These are phyloP conservation scores for Solanum gracilifrons DNA, from an alignment of 257 asterid species.

Conservation along the genomic window DNA sequence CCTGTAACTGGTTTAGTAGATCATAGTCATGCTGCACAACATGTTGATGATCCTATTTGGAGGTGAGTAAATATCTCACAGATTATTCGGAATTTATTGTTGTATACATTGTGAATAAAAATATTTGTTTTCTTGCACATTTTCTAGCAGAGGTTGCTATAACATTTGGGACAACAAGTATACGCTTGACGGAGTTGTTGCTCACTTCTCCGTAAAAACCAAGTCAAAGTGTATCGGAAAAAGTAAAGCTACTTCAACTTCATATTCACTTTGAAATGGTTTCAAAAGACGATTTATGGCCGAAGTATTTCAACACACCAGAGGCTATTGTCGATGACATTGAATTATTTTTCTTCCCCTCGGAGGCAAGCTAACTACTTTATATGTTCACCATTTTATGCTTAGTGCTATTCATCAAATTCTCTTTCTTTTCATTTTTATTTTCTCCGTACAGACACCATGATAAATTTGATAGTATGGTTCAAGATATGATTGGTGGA, in stretches of 20 bases:
- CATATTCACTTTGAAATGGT: slow-evolving; percentile 48
- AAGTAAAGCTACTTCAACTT: slow-evolving; percentile 23
- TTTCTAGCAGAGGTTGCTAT: slow-evolving; percentile 31
- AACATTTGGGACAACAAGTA: slow-evolving; percentile 13
- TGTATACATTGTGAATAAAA: background rate
- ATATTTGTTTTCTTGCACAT: background rate
- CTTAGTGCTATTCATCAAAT: background rate
- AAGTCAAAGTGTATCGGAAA: slow-evolving; percentile 31
- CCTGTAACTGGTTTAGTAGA: background rate
- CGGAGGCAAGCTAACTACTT: slow-evolving; percentile 24
- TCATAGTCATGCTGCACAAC: background rate
- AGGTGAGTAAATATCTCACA: slow-evolving; percentile 23
- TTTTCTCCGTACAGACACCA: slow-evolving; percentile 16
- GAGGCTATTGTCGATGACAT: slow-evolving; percentile 37
- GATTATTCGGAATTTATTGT: background rate
- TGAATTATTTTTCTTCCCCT: slow-evolving; percentile 63
- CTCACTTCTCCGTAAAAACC: slow-evolving; percentile 42
- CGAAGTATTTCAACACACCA: slow-evolving; percentile 31
- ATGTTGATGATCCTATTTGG: slow-evolving; percentile 35
- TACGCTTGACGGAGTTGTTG: slow-evolving; percentile 28
- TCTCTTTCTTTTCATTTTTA: background rate
- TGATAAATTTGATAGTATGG: slow-evolving; percentile 32
- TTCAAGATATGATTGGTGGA: slow-evolving; percentile 31
- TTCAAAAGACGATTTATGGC: slow-evolving; percentile 52
- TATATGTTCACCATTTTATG: background rate